A percentile compares a stretch with the other conserved stretches of the same genome.
These are phyloP conservation scores for Isatis tinctoria DNA, from an alignment of 345 rosid species.

Conservation along the genomic window DNA sequence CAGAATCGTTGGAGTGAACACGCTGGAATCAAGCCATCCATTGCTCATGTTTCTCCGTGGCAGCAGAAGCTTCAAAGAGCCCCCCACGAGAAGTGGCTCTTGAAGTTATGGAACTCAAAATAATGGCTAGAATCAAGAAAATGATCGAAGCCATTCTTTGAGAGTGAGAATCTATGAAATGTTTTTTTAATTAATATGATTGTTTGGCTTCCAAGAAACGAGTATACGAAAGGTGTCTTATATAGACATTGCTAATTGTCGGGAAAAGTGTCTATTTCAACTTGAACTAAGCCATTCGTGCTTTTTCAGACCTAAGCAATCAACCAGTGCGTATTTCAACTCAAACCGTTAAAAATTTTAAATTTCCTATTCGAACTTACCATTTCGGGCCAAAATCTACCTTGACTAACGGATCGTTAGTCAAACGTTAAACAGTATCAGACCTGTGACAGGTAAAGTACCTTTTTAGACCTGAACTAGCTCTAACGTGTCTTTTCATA, in stretches of 20 bases:
- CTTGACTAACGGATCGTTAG: no score
- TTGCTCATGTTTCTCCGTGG: conserved; percentile 35
- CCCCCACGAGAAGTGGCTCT: conserved; percentile 19
- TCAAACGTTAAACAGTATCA: no score
- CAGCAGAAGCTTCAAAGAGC: conserved; percentile 30
- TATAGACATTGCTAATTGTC: neutral
- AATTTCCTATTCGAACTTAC: no score
- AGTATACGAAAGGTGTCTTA: neutral
- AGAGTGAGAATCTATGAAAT: neutral
- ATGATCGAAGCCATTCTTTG: neutral
- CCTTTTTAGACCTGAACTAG: no score
- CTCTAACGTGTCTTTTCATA: no score
- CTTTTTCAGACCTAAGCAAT: no score
- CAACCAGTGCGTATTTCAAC: no score
- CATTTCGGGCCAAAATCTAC: no score
- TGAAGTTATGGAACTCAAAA: neutral
- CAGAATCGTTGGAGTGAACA: conserved; percentile 26
- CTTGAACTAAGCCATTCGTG: no score
- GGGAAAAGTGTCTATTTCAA: no score
- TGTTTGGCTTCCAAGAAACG: neutral
- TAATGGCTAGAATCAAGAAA: conserved; percentile 8
- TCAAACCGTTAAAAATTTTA: no score
- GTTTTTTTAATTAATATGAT: neutral
- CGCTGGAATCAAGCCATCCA: conserved; percentile 41
- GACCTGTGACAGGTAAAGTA: no score